phyloP scores from a whole-genome alignment of 1,284 basidiomycete species.

The Cronartium quercuum region DNA sequence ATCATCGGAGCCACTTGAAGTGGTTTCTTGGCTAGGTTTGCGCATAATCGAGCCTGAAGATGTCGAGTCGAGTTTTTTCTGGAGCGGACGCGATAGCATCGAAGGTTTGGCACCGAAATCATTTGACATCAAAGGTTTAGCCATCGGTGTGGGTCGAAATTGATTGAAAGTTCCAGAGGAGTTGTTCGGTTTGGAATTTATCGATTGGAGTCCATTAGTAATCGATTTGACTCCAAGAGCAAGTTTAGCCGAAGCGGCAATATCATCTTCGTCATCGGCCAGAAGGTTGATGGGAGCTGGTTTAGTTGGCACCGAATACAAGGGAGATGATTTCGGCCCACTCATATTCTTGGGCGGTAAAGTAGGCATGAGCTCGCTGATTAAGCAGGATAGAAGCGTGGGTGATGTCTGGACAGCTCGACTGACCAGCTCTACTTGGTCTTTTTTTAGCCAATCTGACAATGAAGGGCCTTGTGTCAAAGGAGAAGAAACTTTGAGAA shows the following conservation, averaged over 20 bases:
- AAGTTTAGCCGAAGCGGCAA: neutral
- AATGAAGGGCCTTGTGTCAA: neutral
- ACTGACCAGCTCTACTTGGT: conserved; percentile 30
- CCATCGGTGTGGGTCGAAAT: neutral
- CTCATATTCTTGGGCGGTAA: neutral
- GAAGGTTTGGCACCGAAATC: neutral
- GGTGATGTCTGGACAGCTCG: conserved; percentile 37
- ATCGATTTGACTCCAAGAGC: neutral
- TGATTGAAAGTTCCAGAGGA: neutral
- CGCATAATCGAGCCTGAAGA: neutral
- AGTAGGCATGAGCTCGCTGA: conserved; percentile 15
- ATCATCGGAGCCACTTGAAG: conserved; percentile 16
- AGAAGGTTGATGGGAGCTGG: neutral
- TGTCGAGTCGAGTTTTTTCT: neutral
- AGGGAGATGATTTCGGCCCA: neutral
- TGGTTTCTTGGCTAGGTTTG: neutral
- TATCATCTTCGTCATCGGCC: neutral
- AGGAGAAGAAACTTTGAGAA: neutral
- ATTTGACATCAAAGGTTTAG: neutral
- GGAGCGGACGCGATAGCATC: neutral
- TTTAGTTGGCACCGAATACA: neutral
- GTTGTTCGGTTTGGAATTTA: neutral
- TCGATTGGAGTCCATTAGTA: neutral
- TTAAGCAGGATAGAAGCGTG: conserved; percentile 9
- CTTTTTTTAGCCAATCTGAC: conserved; percentile 33